Base-by-base conservation (phyloP, 23 red algal species). In the Rhodosorus marinus region DNA sequence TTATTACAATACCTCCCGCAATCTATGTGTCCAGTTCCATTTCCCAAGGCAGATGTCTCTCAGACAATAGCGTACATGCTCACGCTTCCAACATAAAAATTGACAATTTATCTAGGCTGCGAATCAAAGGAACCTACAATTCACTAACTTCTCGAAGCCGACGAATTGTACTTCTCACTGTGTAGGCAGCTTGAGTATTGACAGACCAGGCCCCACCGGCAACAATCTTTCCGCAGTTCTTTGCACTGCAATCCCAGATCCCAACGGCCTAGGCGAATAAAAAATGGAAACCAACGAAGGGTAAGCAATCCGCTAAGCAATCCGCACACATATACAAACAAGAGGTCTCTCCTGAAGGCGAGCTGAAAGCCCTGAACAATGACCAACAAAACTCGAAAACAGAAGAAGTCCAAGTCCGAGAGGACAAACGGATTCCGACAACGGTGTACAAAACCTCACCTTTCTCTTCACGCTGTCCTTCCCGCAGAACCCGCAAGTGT, bases 131-230 rank as follows among this genome's bases (percentile, higher is more conserved):
- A 43, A 62, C 5, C 75, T 64, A 84, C 50, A 84, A 54, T 51
- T 84, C 79, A 35, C 66, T 64, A 24, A 74, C 72, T 36, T 98
- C 90, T 29, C 90, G 70, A 27, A 98, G 52, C 43, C 90, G 77
- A 46, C 90, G 90, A 32, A 98, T 98, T 27, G 90, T 98, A 20
- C 60, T 58, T 28, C 90, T 60, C 24, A 98, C 73, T n/a, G 80
- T 80, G 6, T 73, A 70, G 14, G 90, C 90, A 38, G 90, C 90
- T 60, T 83, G 78, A 8, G 90, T 98, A 47, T 86, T 98, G 24
- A 98, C 62, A 24, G 78, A 82, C 90, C 90, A 98, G 3, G 90
- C 90, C 25, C 90, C 90, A 46, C 90, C 90, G 8, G 90, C 90
- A 40, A 98, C 81, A 33, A 29, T 47, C 72, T 83, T 98, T 36